Evolutionary conservation across 2,329 filamentous ascomycete genomes (phyloP), one percentile per base, ranked within the genome.

Genomic region (Trichoderma atroviride): DNA sequence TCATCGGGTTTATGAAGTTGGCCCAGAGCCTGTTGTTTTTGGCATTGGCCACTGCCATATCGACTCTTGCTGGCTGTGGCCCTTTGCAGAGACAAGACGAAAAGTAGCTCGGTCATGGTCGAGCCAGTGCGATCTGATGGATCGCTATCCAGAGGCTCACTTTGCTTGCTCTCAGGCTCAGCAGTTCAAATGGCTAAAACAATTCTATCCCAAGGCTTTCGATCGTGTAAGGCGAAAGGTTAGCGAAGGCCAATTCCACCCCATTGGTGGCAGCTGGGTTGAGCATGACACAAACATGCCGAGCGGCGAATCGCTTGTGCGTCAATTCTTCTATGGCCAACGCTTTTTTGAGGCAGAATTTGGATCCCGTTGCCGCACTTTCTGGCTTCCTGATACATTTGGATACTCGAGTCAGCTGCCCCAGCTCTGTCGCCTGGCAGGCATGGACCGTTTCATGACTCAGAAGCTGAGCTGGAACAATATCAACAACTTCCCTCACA

Each of bases 391-490:
- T 0, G 96, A 99, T 79, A 99, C 96, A 0, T 99, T 99, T 81
- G 96, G 96, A 16, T 99, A 99, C 81, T 97, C 94, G 0, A 92
- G 91, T 61, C 96, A 99, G 80, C 87, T 99, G 53, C 96, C 96
- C 14, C 96, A 99, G 77, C 84, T 99, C 53, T 98, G 94, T 78
- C 91, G 95, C 4, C 84, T 97, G 33, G 92, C 96, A n/a, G 95
- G 94, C 24, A 98, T 99, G 96, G 92, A 88, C 69, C 89, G 95
- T 40, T 99, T 99, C 84, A 91, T 99, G 76, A 99, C 96, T 0
- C 96, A 99, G 80, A 99, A 99, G 83, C 85, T 99, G 70, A 98
- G 95, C 84, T 99, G 96, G 96, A 98, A 98, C 84, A 98, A 98
- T 79, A 98, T 98, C 86, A 98, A 98, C 83, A 97, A 92, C 77